A percentile compares a stretch with the other conserved stretches of the same genome.
Conservation (phyloP, 2,329 filamentous ascomycete genomes). For the Aspergillus novofumigatus region DNA sequence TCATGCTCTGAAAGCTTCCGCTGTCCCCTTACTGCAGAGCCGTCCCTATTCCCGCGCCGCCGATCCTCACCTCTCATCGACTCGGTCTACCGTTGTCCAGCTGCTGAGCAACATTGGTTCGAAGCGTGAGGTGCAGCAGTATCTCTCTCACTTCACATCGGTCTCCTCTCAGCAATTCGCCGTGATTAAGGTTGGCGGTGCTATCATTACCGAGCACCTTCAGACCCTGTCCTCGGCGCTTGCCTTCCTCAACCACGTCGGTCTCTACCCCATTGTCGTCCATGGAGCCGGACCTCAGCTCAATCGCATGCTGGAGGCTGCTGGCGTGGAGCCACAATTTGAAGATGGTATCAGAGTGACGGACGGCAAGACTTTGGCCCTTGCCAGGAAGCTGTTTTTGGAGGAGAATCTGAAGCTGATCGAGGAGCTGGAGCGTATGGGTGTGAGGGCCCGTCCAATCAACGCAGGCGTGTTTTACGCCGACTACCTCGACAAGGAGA, state of each 20-base stretch:
- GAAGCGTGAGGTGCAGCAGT: conserved; percentile 94
- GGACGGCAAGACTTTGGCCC: conserved; percentile 86
- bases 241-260: conserved; percentile 89
- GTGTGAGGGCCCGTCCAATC: conserved; percentile 82
- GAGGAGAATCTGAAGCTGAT: conserved; percentile 93
- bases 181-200: conserved; percentile 96
- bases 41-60: conserved; percentile 45
- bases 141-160: conserved; percentile 94
- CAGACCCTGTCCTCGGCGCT: conserved; percentile 86
- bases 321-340: conserved; percentile 90
- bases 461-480: conserved; percentile 86
- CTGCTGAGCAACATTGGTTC: conserved; percentile 93
- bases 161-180: conserved; percentile 96
- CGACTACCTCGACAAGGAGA: conserved; percentile 93
- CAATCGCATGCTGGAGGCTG: conserved; percentile 83
- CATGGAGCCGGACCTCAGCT: conserved; percentile 94
- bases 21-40: conserved; percentile 25
- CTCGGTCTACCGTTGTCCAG: conserved; percentile 78
- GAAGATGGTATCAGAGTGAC: conserved; percentile 95
- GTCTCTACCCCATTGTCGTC: conserved; percentile 90
- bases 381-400: conserved; percentile 88
- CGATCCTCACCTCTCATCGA: conserved; percentile 53
- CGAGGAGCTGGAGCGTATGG: conserved; percentile 82
- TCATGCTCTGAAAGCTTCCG: conserved; percentile 24
- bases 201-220: conserved; percentile 90